A percentile compares a stretch with the other conserved stretches of the same genome.
Evolutionary conservation across 1,139 yeast genomes (phyloP).

Genomic region (Pichia terricola): DNA sequence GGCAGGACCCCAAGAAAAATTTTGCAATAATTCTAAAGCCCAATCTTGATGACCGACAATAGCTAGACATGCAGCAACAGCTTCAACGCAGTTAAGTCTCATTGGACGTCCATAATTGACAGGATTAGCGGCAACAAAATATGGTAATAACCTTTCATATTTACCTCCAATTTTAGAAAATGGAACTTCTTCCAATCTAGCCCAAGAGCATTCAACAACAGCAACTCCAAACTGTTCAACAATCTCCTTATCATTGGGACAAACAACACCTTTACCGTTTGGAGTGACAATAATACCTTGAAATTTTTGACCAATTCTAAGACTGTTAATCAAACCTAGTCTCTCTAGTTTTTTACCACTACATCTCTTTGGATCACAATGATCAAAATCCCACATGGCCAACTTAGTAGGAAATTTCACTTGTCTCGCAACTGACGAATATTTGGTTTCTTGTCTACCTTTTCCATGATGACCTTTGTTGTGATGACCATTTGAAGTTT

Average conservation of each 20-base stretch:
- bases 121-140: conserved; percentile 91
- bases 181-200: conserved; percentile 90
- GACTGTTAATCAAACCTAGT: conserved; percentile 66
- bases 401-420: conserved; percentile 54
- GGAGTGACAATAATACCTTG: conserved; percentile 90
- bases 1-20: conserved; percentile 89
- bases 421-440: conserved; percentile 14
- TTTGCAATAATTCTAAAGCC: conserved; percentile 67
- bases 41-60: conserved; percentile 86
- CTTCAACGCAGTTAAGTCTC: conserved; percentile 94
- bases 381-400: conserved; percentile 96
- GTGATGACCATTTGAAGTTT: conserved; percentile 51
- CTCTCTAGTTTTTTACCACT: conserved; percentile 92
- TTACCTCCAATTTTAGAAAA: conserved; percentile 87
- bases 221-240: conserved; percentile 85
- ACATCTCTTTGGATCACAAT: conserved; percentile 97
- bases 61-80: conserved; percentile 93
- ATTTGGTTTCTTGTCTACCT: conserved; percentile 38
- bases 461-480: conserved; percentile 41
- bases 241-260: conserved; percentile 75
- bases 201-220: conserved; percentile 99
- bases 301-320: conserved; percentile 86
- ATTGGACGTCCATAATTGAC: conserved; percentile 97
- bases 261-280: conserved; percentile 81
- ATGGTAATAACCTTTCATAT: conserved; percentile 80